phyloP scores from a whole-genome alignment of 192 early-diverging fungal species.

The Kickxella alabastrina region DNA sequence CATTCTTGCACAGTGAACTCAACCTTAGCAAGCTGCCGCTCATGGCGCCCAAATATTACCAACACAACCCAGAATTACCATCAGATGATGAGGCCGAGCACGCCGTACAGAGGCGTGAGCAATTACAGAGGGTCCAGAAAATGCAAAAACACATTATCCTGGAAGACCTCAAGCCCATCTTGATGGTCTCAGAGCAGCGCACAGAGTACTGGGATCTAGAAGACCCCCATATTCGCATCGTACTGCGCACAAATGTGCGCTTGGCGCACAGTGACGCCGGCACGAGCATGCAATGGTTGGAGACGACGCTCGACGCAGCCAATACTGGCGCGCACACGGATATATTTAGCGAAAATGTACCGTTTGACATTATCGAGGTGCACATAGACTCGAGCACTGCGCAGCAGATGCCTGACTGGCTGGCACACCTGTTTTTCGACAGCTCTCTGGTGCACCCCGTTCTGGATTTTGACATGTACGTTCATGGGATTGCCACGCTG shows the following conservation, averaged over 20 bases:
- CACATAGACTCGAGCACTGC: conserved; percentile 9
- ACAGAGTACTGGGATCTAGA: conserved; percentile 26
- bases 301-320: too few relatives aligned
- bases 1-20: conserved; percentile 41
- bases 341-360: conserved; percentile 1
- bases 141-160: conserved; percentile 43
- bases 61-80: neutral
- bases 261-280: conserved; percentile 4
- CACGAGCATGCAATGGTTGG: neutral
- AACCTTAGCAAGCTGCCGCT: conserved; percentile 33
- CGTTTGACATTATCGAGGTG: conserved; percentile 30
- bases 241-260: conserved; percentile 19
- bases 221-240: conserved; percentile 14
- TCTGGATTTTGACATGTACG: conserved; percentile 46
- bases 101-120: conserved; percentile 13
- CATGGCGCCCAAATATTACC: neutral
- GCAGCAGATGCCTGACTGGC: conserved; percentile 32
- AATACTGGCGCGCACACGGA: too few relatives aligned
- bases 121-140: conserved; percentile 29
- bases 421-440: conserved; percentile 41
- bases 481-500: conserved; percentile 29
- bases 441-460: conserved; percentile 31
- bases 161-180: conserved; percentile 21
- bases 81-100: conserved; percentile 2
- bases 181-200: conserved; percentile 28